These are phyloP conservation scores for Artemisia tridentata DNA, from an alignment of 129 eudicot genomes.

Conservation along the genomic window DNA sequence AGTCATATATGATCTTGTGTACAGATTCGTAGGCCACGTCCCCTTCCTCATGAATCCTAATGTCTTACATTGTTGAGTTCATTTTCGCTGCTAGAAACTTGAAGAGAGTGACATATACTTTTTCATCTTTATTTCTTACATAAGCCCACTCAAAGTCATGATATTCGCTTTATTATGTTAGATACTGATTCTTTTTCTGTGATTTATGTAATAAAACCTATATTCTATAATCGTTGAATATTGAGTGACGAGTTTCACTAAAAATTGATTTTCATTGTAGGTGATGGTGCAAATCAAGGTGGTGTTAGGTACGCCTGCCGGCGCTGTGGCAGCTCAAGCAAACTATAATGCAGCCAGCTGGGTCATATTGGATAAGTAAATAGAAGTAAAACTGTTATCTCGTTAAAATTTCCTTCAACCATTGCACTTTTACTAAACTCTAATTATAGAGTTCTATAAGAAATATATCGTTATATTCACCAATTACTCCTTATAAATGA, in stretches of 20 bases:
- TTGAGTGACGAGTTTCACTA: conserved; percentile 2
- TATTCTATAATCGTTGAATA: background rate
- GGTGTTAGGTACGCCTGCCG: conserved; percentile 53
- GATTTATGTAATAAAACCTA: background rate
- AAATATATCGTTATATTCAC: too few species aligned
- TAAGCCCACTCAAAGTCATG: background rate
- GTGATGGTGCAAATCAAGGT: conserved; percentile 82
- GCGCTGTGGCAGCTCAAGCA: conserved; percentile 90
- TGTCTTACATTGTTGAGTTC: too few species aligned
- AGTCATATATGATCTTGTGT: too few species aligned
- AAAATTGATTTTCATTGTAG: conserved; percentile 36
- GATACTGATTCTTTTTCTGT: background rate
- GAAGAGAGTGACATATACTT: too few species aligned
- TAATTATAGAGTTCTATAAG: too few species aligned
- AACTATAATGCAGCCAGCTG: conserved; percentile 67
- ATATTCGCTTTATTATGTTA: background rate
- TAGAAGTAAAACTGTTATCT: conserved; percentile 61
- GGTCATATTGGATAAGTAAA: conserved; percentile 99
- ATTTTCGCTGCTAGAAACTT: too few species aligned
- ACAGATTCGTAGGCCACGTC: too few species aligned
- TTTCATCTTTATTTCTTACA: background rate
- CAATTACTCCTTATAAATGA: too few species aligned
- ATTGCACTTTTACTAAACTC: too few species aligned
- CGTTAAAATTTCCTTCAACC: conserved; percentile 13
- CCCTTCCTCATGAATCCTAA: too few species aligned